These are phyloP conservation scores for Colletotrichum spinosum DNA, from an alignment of 2,329 filamentous ascomycete species.

Conservation along the genomic window DNA sequence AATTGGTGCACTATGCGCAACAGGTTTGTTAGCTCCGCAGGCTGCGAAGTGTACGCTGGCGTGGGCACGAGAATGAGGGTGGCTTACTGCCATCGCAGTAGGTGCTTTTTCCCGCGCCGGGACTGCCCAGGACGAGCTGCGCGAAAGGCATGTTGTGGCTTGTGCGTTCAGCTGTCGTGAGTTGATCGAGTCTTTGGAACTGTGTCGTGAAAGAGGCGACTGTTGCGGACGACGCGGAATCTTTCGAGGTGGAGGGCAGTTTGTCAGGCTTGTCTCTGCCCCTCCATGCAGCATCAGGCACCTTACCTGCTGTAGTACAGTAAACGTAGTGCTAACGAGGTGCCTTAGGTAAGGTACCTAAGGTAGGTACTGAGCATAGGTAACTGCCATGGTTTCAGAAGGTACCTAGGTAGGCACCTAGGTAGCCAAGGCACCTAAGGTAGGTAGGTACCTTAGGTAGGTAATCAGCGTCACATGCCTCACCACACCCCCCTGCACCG, in stretches of 20 bases:
- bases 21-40: slow-evolving; percentile 18
- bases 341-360: no score
- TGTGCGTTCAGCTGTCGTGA: no score
- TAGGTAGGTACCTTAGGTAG: no score
- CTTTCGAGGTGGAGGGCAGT: slow-evolving; percentile 12
- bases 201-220: no score
- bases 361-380: no score
- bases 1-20: slow-evolving; percentile 85
- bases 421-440: no score
- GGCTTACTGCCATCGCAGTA: slow-evolving; percentile 92
- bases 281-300: slow-evolving; percentile 27
- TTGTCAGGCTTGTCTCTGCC: slow-evolving; percentile 19
- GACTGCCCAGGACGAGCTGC: slow-evolving; percentile 92
- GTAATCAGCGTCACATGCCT: slow-evolving; percentile 27
- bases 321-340: no score
- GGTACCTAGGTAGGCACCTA: neutral
- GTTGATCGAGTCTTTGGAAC: neutral
- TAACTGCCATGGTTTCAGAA: no score
- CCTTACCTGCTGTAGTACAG: no score
- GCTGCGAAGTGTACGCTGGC: slow-evolving; percentile 16
- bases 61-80: neutral
- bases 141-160: slow-evolving; percentile 66
- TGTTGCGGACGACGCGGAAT: neutral
- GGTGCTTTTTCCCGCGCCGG: slow-evolving; percentile 95
- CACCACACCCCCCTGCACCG: slow-evolving; percentile 3